Base-by-base conservation (phyloP, 495 filamentous ascomycete genomes). In the Aspergillus ellipticus region DNA sequence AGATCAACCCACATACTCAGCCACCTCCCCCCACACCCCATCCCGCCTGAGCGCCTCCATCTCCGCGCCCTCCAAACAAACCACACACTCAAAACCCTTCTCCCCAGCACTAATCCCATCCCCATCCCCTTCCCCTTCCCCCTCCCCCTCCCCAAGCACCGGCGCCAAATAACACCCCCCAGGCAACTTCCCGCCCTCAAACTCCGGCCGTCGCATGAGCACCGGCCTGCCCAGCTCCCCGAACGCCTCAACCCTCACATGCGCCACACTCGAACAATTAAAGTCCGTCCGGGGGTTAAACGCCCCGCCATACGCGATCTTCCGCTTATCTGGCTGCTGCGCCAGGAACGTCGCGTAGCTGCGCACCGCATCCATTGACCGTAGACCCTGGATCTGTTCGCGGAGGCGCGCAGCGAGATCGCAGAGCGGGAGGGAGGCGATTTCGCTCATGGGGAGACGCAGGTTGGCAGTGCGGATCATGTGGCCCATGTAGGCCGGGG, bases 281-380 rank as follows among this genome's bases (percentile, higher is more conserved):
- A 77, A 54, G 46, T 77, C 74, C 9, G 62, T 69, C 6, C 52
- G 56, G 2, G 60, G 62, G 46, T 70, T 63, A 31, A 63, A 67
- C 4, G 31, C 46, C 0, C 73, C 74, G 6, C 39, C 64, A 55
- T 77, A 78, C 22, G 68, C 53, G 15, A 80, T 60, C 2, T 31
- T 61, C 0, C 63, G 59, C 49, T 74, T 74, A 53, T 78, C 75
- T 0, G 59, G 51, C 20, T 66, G 64, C 7, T 57, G 33, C 0
- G 68, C 63, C 19, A 80, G 60, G 43, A 72, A 71, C 0, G 72
- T 77, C 0, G 68, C 73, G 46, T 70, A 76, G 58, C 67, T 72
- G 13, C 74, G 70, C 3, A 76, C 52, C 3, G 66, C 37, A n/a
- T 68, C 55, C 6, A 46, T 55, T 16, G 54, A 74, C 43, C 69